Evolutionary conservation across 345 rosid genomes (phyloP).

Genomic region (Nasturtium officinale): DNA sequence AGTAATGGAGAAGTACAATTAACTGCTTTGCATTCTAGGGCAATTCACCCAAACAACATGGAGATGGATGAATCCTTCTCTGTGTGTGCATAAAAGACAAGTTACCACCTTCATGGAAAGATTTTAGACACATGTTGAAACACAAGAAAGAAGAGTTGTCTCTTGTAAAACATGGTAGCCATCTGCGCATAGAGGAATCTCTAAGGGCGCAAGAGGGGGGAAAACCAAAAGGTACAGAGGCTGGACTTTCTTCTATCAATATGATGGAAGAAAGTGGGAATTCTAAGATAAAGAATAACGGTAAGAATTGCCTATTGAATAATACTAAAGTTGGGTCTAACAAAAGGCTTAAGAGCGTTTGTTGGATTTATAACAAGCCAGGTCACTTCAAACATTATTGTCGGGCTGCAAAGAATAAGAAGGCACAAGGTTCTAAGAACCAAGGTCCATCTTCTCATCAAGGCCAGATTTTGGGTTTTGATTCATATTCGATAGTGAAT

Average conservation of each 20-base stretch:
- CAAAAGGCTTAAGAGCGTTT: not conserved
- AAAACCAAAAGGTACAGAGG: not conserved
- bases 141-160: constrained; percentile 1
- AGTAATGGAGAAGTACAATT: no score
- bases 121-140: not conserved
- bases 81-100: no score
- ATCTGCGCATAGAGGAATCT: constrained; percentile 1
- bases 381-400: not conserved
- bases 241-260: not conserved
- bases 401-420: not conserved
- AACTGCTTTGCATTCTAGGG: no score
- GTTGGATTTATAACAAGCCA: not conserved
- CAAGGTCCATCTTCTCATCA: not conserved
- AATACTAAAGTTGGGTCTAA: not conserved
- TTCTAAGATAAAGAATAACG: not conserved
- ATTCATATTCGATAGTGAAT: no score
- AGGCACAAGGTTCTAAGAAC: not conserved
- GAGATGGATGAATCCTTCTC: no score
- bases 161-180: constrained; percentile 11
- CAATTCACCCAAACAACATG: no score
- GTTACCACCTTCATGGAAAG: no score
- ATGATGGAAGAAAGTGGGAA: not conserved
- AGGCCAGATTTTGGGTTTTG: no score
- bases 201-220: not conserved
- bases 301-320: not conserved